Evolutionary conservation across 192 early-diverging fungal genomes (phyloP).

Genomic region (Coemansia sp.): DNA sequence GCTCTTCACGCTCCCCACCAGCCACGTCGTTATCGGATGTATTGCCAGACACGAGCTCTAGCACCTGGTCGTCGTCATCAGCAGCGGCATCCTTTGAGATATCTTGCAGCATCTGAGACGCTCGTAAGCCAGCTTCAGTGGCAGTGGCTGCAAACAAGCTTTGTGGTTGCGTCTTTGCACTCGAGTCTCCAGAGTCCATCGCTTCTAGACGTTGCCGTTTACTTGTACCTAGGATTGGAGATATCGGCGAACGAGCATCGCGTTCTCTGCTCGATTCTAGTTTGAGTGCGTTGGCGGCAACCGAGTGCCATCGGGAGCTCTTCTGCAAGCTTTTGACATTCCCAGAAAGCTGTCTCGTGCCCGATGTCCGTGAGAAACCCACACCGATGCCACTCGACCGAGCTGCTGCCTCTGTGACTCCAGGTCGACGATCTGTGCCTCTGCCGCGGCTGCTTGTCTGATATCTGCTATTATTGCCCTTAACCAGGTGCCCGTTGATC

Average conservation of each 20-base stretch:
- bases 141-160: neutral
- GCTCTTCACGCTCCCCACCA: neutral
- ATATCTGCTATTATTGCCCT: neutral
- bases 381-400: neutral
- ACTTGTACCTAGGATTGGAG: neutral
- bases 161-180: neutral
- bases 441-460: neutral
- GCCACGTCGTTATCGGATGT: neutral
- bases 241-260: conserved; percentile 1
- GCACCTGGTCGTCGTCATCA: neutral
- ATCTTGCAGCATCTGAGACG: neutral
- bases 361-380: neutral
- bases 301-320: neutral
- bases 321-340: neutral
- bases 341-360: neutral
- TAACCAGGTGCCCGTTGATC: neutral
- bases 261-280: neutral
- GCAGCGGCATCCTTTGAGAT: neutral
- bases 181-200: neutral
- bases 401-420: neutral
- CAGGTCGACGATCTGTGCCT: neutral
- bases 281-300: neutral
- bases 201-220: conserved; percentile 1
- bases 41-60: neutral
- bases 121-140: neutral